A percentile compares a stretch with the other conserved stretches of the same genome.
phyloP scores from a whole-genome alignment of 75 land plant species.

The Cryptomeria japonica region DNA sequence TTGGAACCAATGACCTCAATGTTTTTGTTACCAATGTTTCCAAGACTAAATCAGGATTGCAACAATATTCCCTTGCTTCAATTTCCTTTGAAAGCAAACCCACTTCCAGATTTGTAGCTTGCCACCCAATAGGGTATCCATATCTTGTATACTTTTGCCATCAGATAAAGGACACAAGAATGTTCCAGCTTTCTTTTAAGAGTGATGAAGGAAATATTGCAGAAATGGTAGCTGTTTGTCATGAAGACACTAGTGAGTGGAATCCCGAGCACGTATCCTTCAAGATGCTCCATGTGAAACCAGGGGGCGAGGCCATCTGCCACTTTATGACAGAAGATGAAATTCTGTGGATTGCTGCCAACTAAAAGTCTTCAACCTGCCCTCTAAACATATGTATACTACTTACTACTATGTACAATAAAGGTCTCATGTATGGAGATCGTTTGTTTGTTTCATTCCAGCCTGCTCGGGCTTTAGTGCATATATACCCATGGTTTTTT shows the following conservation, averaged over 20 bases:
- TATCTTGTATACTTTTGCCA: slow-evolving; percentile 65
- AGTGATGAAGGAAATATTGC: slow-evolving; percentile 41
- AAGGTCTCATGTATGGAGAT: no score
- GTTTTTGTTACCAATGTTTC: slow-evolving; percentile 14
- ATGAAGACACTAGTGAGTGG: slow-evolving; percentile 59
- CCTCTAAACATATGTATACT: no score
- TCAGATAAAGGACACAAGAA: slow-evolving; percentile 15
- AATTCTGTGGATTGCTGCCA: slow-evolving; percentile 40
- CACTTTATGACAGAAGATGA: slow-evolving; percentile 65
- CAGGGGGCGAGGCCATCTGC: slow-evolving; percentile 60
- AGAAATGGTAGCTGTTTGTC: slow-evolving; percentile 59
- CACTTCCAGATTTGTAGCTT: slow-evolving; percentile 24
- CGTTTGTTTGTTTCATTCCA: no score
- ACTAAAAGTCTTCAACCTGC: background rate
- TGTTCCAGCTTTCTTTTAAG: slow-evolving; percentile 32
- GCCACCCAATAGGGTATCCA: slow-evolving; percentile 50
- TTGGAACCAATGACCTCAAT: slow-evolving; percentile 27
- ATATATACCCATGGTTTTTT: no score
- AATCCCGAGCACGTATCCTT: slow-evolving; percentile 69
- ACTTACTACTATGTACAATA: no score
- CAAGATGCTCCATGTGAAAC: slow-evolving; percentile 54
- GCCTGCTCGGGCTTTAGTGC: no score
- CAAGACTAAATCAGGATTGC: background rate
- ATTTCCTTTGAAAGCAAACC: slow-evolving; percentile 15
- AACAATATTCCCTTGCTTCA: slow-evolving; percentile 17